phyloP scores from a whole-genome alignment of 495 filamentous ascomycete species.

The Talaromyces proteolyticus region DNA sequence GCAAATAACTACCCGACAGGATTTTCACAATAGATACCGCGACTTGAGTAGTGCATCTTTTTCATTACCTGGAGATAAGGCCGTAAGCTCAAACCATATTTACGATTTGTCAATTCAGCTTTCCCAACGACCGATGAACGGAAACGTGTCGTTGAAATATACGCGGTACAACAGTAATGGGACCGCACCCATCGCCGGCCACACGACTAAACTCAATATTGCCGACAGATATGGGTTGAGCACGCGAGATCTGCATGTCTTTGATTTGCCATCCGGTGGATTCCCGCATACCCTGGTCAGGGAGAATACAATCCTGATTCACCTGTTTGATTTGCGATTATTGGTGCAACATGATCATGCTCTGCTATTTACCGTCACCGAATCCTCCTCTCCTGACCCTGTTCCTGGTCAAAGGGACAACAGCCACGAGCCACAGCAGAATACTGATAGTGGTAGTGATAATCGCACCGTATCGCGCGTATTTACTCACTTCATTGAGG shows the following conservation, averaged over 20 bases:
- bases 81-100: not conserved
- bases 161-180: slow-evolving; percentile 4
- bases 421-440: too few relatives aligned
- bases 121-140: slow-evolving; percentile 4
- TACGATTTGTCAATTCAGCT: slow-evolving; percentile 4
- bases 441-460: not conserved
- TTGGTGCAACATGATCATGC: slow-evolving; percentile 20
- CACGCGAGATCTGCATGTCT: slow-evolving; percentile 19
- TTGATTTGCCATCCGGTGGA: slow-evolving; percentile 22
- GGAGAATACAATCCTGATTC: slow-evolving; percentile 20
- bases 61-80: not conserved
- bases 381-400: not conserved
- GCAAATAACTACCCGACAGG: not conserved
- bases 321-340: slow-evolving; percentile 23
- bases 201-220: slow-evolving; percentile 17
- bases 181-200: not conserved
- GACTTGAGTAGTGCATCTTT: not conserved
- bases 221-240: slow-evolving; percentile 15
- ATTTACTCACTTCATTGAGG: slow-evolving; percentile 38
- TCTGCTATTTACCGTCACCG: slow-evolving; percentile 15
- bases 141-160: slow-evolving; percentile 9
- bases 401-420: too few relatives aligned
- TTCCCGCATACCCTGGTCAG: slow-evolving; percentile 26
- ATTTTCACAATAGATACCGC: not conserved
- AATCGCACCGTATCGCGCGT: slow-evolving; percentile 12